These are phyloP conservation scores for Nakazawaea ambrosiae DNA, from an alignment of 805 yeast species.

Conservation along the genomic window DNA sequence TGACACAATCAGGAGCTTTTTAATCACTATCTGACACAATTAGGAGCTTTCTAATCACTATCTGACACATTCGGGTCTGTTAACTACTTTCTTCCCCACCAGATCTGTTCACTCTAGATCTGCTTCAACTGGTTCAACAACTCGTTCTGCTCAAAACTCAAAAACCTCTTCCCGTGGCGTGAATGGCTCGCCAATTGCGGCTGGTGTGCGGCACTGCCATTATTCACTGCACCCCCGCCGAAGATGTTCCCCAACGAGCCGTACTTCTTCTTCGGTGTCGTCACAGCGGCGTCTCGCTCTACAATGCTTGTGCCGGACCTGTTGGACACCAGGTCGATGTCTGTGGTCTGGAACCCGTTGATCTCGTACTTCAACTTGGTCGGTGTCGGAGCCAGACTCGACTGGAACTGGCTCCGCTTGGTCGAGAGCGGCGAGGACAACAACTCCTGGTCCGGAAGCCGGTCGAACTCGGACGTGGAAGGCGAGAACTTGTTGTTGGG, in stretches of 20 bases:
- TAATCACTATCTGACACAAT: no score
- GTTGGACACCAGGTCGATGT: constrained; percentile 8
- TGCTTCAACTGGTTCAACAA: constrained; percentile 41
- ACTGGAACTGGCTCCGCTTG: neutral
- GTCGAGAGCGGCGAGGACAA: constrained; percentile 4
- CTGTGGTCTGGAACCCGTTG: constrained; percentile 10
- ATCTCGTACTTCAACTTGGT: constrained; percentile 5
- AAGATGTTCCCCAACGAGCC: constrained; percentile 6
- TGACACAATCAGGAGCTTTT: no score
- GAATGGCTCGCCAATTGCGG: neutral
- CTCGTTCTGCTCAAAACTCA: constrained; percentile 49
- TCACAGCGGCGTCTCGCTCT: neutral
- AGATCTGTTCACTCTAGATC: no score
- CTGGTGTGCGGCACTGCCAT: no score
- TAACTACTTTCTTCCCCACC: no score
- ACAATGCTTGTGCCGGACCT: constrained; percentile 5
- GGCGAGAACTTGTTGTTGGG: constrained; percentile 21
- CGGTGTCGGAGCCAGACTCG: constrained; percentile 2
- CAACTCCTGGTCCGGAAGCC: constrained; percentile 1
- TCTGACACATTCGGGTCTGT: no score
- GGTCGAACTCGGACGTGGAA: neutral
- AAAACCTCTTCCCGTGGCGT: constrained; percentile 22
- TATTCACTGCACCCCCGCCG: neutral
- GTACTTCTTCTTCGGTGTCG: constrained; percentile 7
- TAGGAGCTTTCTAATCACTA: no score